Base-by-base conservation (phyloP, 2,329 filamentous ascomycete genomes). In the Rasamsonia emersonii region DNA sequence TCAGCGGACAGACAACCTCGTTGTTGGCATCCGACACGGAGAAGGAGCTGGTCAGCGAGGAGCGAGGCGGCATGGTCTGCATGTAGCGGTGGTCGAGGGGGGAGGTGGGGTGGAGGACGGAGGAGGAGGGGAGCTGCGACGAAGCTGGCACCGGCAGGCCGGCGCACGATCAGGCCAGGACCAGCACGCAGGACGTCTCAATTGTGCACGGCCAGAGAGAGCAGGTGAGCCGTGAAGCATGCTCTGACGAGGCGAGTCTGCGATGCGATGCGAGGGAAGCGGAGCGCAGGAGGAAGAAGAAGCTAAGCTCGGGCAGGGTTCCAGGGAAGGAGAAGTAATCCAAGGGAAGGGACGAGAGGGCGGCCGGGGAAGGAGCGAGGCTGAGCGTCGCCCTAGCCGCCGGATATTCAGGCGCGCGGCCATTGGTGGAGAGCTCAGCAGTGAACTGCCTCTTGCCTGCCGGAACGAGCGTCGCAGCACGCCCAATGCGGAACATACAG, bases 1-100 rank as follows among this genome's bases (percentile, higher is more conserved):
- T 79, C 62, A 98, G 70, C 47, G 91, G 91, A 65, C 91, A 98
- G 54, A 95, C 84, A 56, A 98, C 91, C 66, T 96, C 89, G 62
- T 93, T 93, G 62, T 84, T 89, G 61, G 82, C 75, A 70, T 94
- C 86, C 29, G 84, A 84, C 52, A 93, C 83, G 46, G 86, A 88
- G 62, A 94, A 94, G 45, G 86, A 91, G 56, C 83, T 85, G 42
- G 84, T 91, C 56, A 93, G 72, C 46, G 84, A 80, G 51, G 82
- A 77, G 73, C 85, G 79, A 56, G 86, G 86, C 66, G 88, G 86
- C 88, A 94, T 94, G 65, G 65, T 69, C 59, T 68, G 61, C 64
- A 64, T 62, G 49, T 58, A 58, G 42, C 45, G n/a, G n/a, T n/a
- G 20, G 8, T 23, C 9, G 20, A 23, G 20, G 11, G 20, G 20